Percentiles rank a stretch among this genome's conserved stretches.
These are phyloP conservation scores for Tarenaya hassleriana DNA, from an alignment of 345 rosid species.

Conservation along the genomic window DNA sequence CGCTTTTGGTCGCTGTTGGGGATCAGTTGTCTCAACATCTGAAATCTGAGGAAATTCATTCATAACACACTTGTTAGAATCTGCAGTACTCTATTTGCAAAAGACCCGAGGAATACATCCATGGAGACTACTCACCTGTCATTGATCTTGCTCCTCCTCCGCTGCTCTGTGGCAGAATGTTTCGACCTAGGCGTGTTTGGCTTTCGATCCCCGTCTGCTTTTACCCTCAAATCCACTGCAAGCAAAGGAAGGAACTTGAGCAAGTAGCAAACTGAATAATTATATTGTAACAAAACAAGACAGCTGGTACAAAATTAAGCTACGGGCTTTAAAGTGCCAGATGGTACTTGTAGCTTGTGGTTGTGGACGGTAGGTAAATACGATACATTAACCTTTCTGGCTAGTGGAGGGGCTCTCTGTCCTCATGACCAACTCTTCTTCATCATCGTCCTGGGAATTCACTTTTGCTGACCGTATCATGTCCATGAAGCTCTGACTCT, in stretches of 20 bases:
- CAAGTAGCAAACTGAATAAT: too few species aligned
- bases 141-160: slow-evolving; percentile 94
- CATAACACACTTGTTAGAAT: not conserved
- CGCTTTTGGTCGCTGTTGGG: slow-evolving; percentile 92
- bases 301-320: too few species aligned
- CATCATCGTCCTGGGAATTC: slow-evolving; percentile 53
- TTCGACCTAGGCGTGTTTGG: slow-evolving; percentile 86
- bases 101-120: not conserved
- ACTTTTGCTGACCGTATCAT: slow-evolving; percentile 82
- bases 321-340: too few species aligned
- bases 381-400: slow-evolving; percentile 45
- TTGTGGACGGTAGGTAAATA: not conserved
- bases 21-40: slow-evolving; percentile 73
- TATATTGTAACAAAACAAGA: too few species aligned
- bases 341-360: too few species aligned
- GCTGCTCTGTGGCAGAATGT: slow-evolving; percentile 98
- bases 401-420: slow-evolving; percentile 55
- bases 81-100: not conserved
- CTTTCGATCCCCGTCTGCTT: slow-evolving; percentile 58
- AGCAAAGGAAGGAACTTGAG: not conserved
- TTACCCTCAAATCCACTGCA: slow-evolving; percentile 62
- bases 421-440: slow-evolving; percentile 59
- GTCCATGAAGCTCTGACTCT: slow-evolving; percentile 78
- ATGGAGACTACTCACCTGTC: slow-evolving; percentile 56
- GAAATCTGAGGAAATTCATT: slow-evolving; percentile 56